phyloP scores from a whole-genome alignment of 768 basidiomycete species.

The Agaricus sinodeliciosus region DNA sequence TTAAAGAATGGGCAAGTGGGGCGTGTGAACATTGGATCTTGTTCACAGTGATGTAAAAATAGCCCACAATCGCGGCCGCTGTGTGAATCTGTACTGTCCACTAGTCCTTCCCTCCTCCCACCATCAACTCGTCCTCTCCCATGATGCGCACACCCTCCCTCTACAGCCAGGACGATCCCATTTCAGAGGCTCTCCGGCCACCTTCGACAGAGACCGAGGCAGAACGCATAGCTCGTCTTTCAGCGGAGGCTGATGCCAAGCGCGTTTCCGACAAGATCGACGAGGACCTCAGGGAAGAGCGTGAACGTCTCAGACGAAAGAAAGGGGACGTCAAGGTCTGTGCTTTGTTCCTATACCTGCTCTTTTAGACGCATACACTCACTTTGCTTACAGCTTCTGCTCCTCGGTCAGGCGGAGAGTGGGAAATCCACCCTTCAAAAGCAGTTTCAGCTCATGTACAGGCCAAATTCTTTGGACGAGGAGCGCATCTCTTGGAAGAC shows the following conservation, averaged over 20 bases:
- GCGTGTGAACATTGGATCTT: conserved; percentile 11
- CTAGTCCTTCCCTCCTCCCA: conserved; percentile 20
- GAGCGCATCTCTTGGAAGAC: conserved; percentile 70
- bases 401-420: conserved; percentile 75
- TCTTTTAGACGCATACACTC: conserved; percentile 29
- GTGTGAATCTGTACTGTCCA: conserved; percentile 4
- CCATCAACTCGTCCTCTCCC: conserved; percentile 22
- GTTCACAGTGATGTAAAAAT: conserved; percentile 14
- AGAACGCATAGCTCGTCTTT: conserved; percentile 55
- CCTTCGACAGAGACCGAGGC: conserved; percentile 57
- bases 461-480: conserved; percentile 58
- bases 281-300: conserved; percentile 67
- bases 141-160: conserved; percentile 61
- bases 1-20: conserved; percentile 6
- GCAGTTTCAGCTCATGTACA: conserved; percentile 79
- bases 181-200: conserved; percentile 60
- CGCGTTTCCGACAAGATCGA: conserved; percentile 77
- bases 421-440: conserved; percentile 75
- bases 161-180: conserved; percentile 72
- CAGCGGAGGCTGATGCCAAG: conserved; percentile 67
- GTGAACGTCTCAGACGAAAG: conserved; percentile 54
- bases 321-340: conserved; percentile 70
- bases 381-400: conserved; percentile 44
- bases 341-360: conserved; percentile 4
- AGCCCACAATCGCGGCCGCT: conserved; percentile 9